Evolutionary conservation across 139 green algal genomes (phyloP).

Genomic region (Picochlorum sp.): DNA sequence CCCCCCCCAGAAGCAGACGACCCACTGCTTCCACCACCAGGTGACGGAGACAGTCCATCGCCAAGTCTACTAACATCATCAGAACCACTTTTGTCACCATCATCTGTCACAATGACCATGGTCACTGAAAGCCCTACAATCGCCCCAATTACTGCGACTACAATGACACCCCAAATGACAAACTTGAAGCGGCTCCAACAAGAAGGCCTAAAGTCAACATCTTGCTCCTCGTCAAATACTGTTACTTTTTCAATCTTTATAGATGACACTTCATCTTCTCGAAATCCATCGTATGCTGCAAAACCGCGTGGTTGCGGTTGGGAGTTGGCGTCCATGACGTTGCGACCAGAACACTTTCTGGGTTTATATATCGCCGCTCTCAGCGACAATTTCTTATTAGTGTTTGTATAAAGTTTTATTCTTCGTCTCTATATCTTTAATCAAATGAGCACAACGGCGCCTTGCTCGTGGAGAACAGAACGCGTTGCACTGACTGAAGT

Average conservation of each 20-base stretch:
- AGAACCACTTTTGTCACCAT: background rate
- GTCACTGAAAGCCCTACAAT: constrained; percentile 6
- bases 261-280: background rate
- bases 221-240: background rate
- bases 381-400: no score
- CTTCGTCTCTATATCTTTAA: no score
- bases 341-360: no score
- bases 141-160: constrained; percentile 1
- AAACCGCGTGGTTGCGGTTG: no score
- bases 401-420: no score
- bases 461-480: no score
- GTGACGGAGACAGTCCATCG: background rate
- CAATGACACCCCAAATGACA: constrained; percentile 3
- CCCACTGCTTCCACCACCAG: no score
- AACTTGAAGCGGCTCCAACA: constrained; percentile 13
- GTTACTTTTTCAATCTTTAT: background rate
- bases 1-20: background rate
- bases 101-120: constrained; percentile 5
- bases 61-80: background rate
- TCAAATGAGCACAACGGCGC: no score
- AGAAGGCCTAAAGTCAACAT: background rate
- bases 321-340: no score
- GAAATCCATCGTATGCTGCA: background rate
- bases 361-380: no score
- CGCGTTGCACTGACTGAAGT: no score